Conservation (phyloP, 139 green algal species). For the Picochlorum costavermella region DNA sequence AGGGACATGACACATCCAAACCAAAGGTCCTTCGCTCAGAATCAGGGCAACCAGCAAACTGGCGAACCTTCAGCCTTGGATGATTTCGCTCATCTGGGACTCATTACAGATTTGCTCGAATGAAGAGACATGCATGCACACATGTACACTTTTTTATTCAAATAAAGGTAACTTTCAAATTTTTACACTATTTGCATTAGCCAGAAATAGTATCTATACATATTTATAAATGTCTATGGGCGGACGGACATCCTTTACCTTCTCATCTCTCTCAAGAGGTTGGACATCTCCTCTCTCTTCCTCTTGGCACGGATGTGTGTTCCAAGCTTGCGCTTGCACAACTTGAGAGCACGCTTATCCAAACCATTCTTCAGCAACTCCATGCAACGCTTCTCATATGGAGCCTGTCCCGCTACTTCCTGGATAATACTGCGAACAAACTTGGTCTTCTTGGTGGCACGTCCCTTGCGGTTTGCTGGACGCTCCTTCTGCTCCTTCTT, state of each 20-base stretch:
- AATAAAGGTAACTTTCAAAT: constrained; percentile 10
- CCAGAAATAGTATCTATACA: neutral
- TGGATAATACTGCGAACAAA: constrained; percentile 82
- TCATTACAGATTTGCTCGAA: constrained; percentile 71
- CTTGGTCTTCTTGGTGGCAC: constrained; percentile 71
- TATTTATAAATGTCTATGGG: neutral
- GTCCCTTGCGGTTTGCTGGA: constrained; percentile 68
- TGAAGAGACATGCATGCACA: constrained; percentile 9
- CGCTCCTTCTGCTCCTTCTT: constrained; percentile 46
- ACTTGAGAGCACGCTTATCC: constrained; percentile 94
- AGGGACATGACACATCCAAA: too few relatives aligned
- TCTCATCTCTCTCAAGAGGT: constrained; percentile 69
- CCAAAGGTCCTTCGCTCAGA: neutral
- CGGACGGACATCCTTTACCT: constrained; percentile 39
- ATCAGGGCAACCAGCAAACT: neutral
- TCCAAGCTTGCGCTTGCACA: constrained; percentile 93
- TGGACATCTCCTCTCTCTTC: constrained; percentile 88
- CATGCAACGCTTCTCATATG: constrained; percentile 89
- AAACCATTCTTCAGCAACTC: constrained; percentile 92
- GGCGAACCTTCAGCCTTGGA: constrained; percentile 57
- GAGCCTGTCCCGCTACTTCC: constrained; percentile 86
- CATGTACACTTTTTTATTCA: neutral
- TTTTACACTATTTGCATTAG: constrained; percentile 4
- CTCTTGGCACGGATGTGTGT: constrained; percentile 91
- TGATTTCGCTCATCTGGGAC: constrained; percentile 75